These are phyloP conservation scores for Sugiyamaella castrensis DNA, from an alignment of 1,139 yeast genomes.

Conservation along the genomic window DNA sequence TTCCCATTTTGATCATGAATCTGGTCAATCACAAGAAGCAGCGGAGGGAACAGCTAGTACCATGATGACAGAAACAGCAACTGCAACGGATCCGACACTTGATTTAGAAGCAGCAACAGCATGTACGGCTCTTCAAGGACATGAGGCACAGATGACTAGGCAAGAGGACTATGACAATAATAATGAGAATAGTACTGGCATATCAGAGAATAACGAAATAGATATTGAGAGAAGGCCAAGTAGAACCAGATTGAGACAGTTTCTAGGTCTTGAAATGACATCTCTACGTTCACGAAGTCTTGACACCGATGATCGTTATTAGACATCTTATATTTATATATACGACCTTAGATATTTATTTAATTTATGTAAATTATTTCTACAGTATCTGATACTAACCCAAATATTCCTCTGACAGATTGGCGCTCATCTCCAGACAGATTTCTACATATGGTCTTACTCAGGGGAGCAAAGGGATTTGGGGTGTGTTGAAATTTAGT, in stretches of 20 bases:
- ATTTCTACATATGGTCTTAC: too few relatives aligned
- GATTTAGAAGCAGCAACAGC: too few relatives aligned
- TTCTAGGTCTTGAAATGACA: conserved; percentile 26
- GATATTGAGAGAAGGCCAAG: conserved; percentile 18
- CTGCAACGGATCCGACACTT: too few relatives aligned
- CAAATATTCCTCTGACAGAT: not conserved
- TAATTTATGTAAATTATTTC: not conserved
- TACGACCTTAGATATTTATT: conserved; percentile 7
- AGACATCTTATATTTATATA: conserved; percentile 4
- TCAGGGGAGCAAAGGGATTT: too few relatives aligned
- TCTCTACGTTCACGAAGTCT: conserved; percentile 23
- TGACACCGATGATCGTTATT: conserved; percentile 24
- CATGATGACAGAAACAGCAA: too few relatives aligned
- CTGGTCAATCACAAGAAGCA: too few relatives aligned
- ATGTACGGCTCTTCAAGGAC: too few relatives aligned
- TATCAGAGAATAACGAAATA: not conserved
- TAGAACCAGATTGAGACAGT: conserved; percentile 21
- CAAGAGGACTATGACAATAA: not conserved
- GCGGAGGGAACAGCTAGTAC: too few relatives aligned
- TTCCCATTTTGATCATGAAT: too few relatives aligned
- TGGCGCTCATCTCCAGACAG: too few relatives aligned
- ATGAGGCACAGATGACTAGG: not conserved
- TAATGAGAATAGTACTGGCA: not conserved
- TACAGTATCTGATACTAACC: not conserved
- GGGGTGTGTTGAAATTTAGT: too few relatives aligned